Percentiles rank a stretch among this genome's conserved stretches.
These are phyloP conservation scores for Rhodotorula sp. DNA, from an alignment of 1,284 basidiomycete genomes.

Conservation along the genomic window DNA sequence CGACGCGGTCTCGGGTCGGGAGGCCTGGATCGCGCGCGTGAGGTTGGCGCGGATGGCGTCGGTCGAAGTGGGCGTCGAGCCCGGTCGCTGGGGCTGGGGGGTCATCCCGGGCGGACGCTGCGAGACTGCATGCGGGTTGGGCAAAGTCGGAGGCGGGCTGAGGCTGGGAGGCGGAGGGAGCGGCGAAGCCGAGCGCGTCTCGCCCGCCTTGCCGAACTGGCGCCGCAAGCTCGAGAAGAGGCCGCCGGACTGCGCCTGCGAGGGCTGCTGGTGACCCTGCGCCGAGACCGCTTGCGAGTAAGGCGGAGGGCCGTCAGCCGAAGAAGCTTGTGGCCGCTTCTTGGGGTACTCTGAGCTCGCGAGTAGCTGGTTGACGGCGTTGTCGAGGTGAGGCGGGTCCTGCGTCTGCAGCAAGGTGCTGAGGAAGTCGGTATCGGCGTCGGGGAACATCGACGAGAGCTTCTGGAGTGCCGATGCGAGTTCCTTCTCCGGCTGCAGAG, in stretches of 20 bases:
- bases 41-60: slow-evolving; percentile 35
- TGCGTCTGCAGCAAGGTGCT: slow-evolving; percentile 43
- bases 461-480: slow-evolving; percentile 28
- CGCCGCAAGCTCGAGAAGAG: slow-evolving; percentile 31
- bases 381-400: slow-evolving; percentile 44
- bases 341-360: slow-evolving; percentile 41
- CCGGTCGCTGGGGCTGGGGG: not conserved
- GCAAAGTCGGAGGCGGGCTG: not conserved
- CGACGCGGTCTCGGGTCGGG: slow-evolving; percentile 48
- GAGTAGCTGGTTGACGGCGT: slow-evolving; percentile 46
- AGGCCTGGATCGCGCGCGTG: slow-evolving; percentile 42
- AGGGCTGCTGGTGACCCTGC: slow-evolving; percentile 5
- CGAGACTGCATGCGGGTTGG: not conserved
- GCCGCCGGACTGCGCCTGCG: slow-evolving; percentile 6
- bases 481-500: not conserved
- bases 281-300: not conserved
- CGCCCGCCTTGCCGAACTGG: slow-evolving; percentile 17
- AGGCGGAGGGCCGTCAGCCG: not conserved
- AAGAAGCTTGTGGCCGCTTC: not conserved
- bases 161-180: slow-evolving; percentile 21
- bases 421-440: slow-evolving; percentile 46
- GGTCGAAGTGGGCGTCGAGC: slow-evolving; percentile 24
- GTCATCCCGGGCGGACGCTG: slow-evolving; percentile 7
- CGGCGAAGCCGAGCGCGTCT: not conserved
- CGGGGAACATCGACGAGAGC: slow-evolving; percentile 47